Base-by-base conservation (phyloP, 2,329 filamentous ascomycete species). In the Clarireedia homoeocarpa region DNA sequence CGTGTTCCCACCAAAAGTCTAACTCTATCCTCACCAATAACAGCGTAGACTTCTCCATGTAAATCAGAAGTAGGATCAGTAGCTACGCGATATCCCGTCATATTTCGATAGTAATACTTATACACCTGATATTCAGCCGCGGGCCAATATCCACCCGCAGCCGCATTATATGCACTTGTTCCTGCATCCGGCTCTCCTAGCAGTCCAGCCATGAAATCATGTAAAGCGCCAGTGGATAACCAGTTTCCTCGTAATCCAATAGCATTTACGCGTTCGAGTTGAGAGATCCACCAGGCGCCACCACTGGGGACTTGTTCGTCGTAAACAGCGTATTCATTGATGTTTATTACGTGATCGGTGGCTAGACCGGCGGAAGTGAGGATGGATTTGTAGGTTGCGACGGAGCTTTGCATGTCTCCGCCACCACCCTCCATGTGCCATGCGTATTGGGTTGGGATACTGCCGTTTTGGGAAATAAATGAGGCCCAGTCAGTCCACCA, bases 101-200 rank as follows among this genome's bases (percentile, higher is more conserved):
- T 76, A 45, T 72, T 72, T 3, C 66, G 60, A 46, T 71, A 67
- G 62, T 77, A 78, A 64, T 76, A 77, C 53, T 73, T 72, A 62
- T 78, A 78, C 9, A 77, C 69, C 52, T 76, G 73, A 64, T 69
- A 77, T 24, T 75, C 73, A 1, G 72, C 71, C 38, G 68, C 72
- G 1, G 73, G 67, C 44, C 60, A 71, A 61, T 76, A 77, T 0
- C 68, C 71, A 1, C 62, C 64, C 4, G 49, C 63, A 9, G 59
- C 66, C 1, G 55, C 20, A 47, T 49, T 61, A 36, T 61, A 62
- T 9, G 23, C 36, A 10, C 55, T 54, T 36, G 48, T 59, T 6
- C 34, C 39, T 6, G 59, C 57, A 50, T 62, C 51, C 9, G 57
- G 55, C 30, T 66, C 66, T 4, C 53, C 55, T 2, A 66, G 24